Percentiles rank a stretch among this genome's conserved stretches.
phyloP scores from a whole-genome alignment of 2,329 filamentous ascomycete species.

The Claviceps monticola region DNA sequence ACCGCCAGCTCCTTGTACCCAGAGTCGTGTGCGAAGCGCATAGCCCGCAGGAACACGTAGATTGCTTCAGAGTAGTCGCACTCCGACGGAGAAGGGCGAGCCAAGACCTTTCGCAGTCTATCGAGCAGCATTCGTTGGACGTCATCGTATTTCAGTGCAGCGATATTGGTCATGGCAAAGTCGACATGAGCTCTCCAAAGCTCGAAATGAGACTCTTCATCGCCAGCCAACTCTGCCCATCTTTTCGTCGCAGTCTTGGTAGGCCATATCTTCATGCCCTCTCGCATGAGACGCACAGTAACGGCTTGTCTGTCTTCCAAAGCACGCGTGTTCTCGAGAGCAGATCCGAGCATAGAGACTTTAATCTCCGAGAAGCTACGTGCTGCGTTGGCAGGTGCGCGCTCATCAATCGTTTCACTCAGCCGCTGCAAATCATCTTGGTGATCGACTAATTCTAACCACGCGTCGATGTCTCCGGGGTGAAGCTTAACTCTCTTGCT shows the following conservation, averaged over 20 bases:
- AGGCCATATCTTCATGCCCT: slow-evolving; percentile 65
- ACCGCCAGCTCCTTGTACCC: slow-evolving; percentile 67
- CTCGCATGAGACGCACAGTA: slow-evolving; percentile 54
- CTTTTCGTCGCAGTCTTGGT: slow-evolving; percentile 42
- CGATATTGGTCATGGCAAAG: slow-evolving; percentile 55
- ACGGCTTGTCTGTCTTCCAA: slow-evolving; percentile 42
- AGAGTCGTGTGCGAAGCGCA: slow-evolving; percentile 57
- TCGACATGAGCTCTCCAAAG: slow-evolving; percentile 66
- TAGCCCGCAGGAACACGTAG: slow-evolving; percentile 64
- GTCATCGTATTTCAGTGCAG: slow-evolving; percentile 53
- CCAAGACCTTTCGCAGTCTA: slow-evolving; percentile 24
- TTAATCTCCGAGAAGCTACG: slow-evolving; percentile 66
- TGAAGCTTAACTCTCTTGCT: slow-evolving; percentile 48
- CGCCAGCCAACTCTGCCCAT: slow-evolving; percentile 42
- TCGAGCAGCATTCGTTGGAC: slow-evolving; percentile 45
- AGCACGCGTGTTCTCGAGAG: slow-evolving; percentile 41
- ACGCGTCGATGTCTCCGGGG: slow-evolving; percentile 55
- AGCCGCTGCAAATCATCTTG: slow-evolving; percentile 54
- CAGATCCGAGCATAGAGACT: slow-evolving; percentile 65
- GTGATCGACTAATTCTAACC: slow-evolving; percentile 66
- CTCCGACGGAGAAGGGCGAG: slow-evolving; percentile 3
- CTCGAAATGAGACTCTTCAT: slow-evolving; percentile 25
- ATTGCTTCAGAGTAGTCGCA: slow-evolving; percentile 24
- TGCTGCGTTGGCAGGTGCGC: slow-evolving; percentile 43
- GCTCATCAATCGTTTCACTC: slow-evolving; percentile 28